Base-by-base conservation (phyloP, 2,329 filamentous ascomycete genomes). In the Calonectria pseudoreteaudii region DNA sequence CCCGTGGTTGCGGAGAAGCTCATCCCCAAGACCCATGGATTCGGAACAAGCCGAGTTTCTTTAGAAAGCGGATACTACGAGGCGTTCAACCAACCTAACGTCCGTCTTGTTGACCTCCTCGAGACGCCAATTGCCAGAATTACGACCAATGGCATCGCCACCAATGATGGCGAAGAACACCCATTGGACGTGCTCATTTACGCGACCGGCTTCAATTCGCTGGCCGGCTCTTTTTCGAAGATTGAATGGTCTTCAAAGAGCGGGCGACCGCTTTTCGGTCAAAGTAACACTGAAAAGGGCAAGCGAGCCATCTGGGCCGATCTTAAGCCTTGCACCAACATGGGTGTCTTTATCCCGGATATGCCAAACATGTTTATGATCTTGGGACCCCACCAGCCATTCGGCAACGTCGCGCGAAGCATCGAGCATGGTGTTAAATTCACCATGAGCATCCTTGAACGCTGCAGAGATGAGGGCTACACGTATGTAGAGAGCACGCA, bases 291-390 rank as follows among this genome's bases (percentile, higher is more conserved):
- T 5, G 70, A 74, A 0, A 60, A 68, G 18, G 76, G 74, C 0
- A 47, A 67, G 1, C 31, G 36, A 13, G 77, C 77, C 8, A 69
- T 79, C 2, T 79, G 77, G 77, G 66, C 74, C 18, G 77, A 79
- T 3, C 72, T 79, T 7, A 50, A 68, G 1, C 77, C 77, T 0
- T 34, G 28, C 10, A 78, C 73, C 1, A 74, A 71, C 20, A 52
- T 78, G 0, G 76, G 76, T 0, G 41, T 78, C 0, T 75, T 71
- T 3, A 71, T 74, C 0, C 73, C 76, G 0, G 71, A 72, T 0
- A 78, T 79, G 76, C 77, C 77, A 44, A 79, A 79, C n/a, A 78
- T 79, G 77, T 78, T 79, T 1, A 79, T 78, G 74, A 71, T 79
- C 16, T 72, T 79, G 0, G 77, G 77, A 0, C 77, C 77, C 4